phyloP scores from a whole-genome alignment of 768 basidiomycete genomes.

The Pulveroboletus frians region DNA sequence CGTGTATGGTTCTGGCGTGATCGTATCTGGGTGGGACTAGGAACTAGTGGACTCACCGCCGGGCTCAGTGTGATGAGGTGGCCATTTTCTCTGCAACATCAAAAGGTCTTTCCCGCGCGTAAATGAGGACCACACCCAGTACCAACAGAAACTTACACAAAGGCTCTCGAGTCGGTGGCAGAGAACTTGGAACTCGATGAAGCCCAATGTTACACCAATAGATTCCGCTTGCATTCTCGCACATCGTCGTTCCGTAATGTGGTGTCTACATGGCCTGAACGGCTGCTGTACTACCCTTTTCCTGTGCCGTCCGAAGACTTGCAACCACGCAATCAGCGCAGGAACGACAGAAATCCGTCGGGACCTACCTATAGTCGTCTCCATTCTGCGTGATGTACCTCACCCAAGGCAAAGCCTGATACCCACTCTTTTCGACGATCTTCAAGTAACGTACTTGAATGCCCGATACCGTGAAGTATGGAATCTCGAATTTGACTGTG shows the following conservation, averaged over 20 bases:
- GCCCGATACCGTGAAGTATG: slow-evolving; percentile 96
- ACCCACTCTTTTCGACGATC: slow-evolving; percentile 97
- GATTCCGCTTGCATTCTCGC: neutral
- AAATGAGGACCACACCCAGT: no score
- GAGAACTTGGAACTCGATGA: no score
- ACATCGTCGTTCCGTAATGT: neutral
- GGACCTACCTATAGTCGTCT: slow-evolving; percentile 77
- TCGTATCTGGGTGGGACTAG: no score
- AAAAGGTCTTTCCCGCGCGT: no score
- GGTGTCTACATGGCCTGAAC: slow-evolving; percentile 25
- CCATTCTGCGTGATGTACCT: slow-evolving; percentile 90
- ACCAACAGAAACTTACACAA: no score
- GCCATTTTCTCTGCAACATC: no score
- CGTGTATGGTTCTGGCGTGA: no score
- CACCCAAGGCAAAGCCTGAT: slow-evolving; percentile 95
- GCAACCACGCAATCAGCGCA: neutral
- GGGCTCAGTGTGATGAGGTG: no score
- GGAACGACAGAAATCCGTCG: neutral
- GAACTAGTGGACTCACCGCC: no score
- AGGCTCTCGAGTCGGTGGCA: no score
- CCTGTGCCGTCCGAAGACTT: slow-evolving; percentile 64
- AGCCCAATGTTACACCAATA: neutral
- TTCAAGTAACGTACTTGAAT: slow-evolving; percentile 98
- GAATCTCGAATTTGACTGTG: slow-evolving; percentile 96
- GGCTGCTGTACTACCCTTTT: slow-evolving; percentile 68